Evolutionary conservation across 23 red algal species (phyloP), one percentile per base, ranked within the genome.

Genomic region (Agarophyton chilense): DNA sequence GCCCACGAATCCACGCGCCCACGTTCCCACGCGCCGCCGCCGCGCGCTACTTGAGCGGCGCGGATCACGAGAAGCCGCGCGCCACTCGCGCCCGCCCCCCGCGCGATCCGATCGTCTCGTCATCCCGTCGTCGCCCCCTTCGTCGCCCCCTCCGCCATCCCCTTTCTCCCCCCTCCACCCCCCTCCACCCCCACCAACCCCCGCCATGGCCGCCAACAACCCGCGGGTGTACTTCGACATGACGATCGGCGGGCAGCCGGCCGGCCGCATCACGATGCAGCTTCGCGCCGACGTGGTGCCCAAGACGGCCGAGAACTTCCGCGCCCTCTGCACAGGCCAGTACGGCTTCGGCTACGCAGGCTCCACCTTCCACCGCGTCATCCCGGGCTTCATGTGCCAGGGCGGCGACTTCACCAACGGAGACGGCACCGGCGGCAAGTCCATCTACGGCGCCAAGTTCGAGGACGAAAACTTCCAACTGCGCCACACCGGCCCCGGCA

Each of bases 261-360:
- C 94, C 53, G 94, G 94, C 18, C 82, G 88, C 42, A 94, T 94
- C 64, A 83, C 83, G 10, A 90, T 95, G 93, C 80, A 95, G 86
- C 86, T 95, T 21, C 79, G 82, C 54, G 83, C 82, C 70, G 93
- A 95, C 54, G 78, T 91, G 17, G 86, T 91, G 60, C 97, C 97
- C 17, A 94, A 96, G 71, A 99, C 97, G 10, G 97, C 91, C 45
- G 94, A 99, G 92, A 99, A 99, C 92, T 99, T 99, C 71, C 93
- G 94, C 71, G 93, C 77, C 33, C 91, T 99, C 9, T 95, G 93
- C 63, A 99, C 97, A 31, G 97, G 97, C 25, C 93, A 94, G 50
- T 92, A 94, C 65, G 97, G 97, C 29, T 99, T 94, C 65, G 97
- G 97, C 17, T 99, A 78, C 90, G 83, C 84, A 73, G 93, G 66